Evolutionary conservation across 768 basidiomycete genomes (phyloP), one percentile per base, ranked within the genome.

Genomic region (Trametes gibbosa): DNA sequence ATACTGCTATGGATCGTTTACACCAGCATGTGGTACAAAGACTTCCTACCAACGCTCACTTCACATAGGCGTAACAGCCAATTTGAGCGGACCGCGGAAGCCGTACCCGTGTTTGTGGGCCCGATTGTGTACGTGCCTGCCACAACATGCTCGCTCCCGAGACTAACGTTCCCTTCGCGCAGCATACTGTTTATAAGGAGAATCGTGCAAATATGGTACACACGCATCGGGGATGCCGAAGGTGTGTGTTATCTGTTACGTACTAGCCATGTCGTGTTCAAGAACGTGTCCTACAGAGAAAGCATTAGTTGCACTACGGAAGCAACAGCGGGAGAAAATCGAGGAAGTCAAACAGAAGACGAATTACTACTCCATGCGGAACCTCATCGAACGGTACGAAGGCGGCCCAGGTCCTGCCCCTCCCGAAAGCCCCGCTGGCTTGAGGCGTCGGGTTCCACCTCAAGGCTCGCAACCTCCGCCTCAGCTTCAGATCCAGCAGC

Each of bases 331-430:
- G 19, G 79, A 81, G 23, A 94, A 91, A 68, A 83, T 99, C 37
- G 94, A 96, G 63, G 95, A 97, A 65, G 92, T 98, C 65, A 99
- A 99, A 81, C 93, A 94, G 77, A 94, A 91, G 71, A 98, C 95
- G 1, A 96, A 98, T 65, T 99, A 92, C 73, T 92, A 99, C 70
- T 84, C 84, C 12, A 99, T 95, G 27, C 86, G 90, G 52, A 92
- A 89, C 65, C 79, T 99, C 45, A 78, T 99, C 17, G 93, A 96
- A 70, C 84, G 86, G 57, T 98, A 97, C 66, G 96, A 96, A 63
- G 90, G 90, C 37, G 67, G 75, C 17, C 69, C 79, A 2, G 59
- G 69, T 1, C 71, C 65, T 24, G 46, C 66, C 12, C 76, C 79
- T 1, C 77, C 65, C 5, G 61, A 62, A 1, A 59, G 58, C 16